phyloP scores from a whole-genome alignment of 1,284 basidiomycete species.

The Cystobasidium pallidum region DNA sequence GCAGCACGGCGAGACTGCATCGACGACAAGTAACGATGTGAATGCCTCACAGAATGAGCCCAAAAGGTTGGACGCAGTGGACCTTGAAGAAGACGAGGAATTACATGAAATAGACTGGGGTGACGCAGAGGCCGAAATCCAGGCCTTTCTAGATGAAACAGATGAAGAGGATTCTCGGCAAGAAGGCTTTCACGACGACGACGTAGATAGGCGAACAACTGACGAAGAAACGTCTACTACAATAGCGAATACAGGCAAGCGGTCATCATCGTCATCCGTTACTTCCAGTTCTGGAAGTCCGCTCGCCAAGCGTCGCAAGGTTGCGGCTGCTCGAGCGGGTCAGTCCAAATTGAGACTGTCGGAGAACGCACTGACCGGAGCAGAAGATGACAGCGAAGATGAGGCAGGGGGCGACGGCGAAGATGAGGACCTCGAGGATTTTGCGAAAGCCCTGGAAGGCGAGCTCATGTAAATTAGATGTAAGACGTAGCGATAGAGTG shows the following conservation, averaged over 20 bases:
- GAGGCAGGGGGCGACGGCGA: conserved; percentile 17
- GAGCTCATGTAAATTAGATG: conserved; percentile 13
- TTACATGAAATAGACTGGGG: conserved; percentile 69
- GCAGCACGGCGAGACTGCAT: neutral
- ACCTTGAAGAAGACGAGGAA: conserved; percentile 48
- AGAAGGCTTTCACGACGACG: conserved; percentile 12
- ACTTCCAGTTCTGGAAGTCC: conserved; percentile 14
- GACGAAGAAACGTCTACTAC: neutral
- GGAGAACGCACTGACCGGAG: conserved; percentile 2
- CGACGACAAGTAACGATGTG: conserved; percentile 13
- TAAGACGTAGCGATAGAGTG: neutral
- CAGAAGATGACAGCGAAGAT: neutral
- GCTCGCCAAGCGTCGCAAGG: conserved; percentile 31
- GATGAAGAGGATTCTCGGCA: conserved; percentile 61
- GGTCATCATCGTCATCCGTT: neutral
- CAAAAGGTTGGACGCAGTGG: neutral
- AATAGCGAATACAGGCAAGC: neutral
- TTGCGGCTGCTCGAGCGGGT: conserved; percentile 33
- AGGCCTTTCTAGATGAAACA: conserved; percentile 78
- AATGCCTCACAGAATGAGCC: neutral
- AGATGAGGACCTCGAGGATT: conserved; percentile 40
- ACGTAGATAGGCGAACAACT: neutral
- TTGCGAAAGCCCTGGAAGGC: conserved; percentile 41
- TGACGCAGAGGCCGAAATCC: conserved; percentile 81
- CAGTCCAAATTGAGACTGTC: conserved; percentile 40